Evolutionary conservation across 192 early-diverging fungal genomes (phyloP), one percentile per base, ranked within the genome.

Genomic region (Backusella psychrophila): DNA sequence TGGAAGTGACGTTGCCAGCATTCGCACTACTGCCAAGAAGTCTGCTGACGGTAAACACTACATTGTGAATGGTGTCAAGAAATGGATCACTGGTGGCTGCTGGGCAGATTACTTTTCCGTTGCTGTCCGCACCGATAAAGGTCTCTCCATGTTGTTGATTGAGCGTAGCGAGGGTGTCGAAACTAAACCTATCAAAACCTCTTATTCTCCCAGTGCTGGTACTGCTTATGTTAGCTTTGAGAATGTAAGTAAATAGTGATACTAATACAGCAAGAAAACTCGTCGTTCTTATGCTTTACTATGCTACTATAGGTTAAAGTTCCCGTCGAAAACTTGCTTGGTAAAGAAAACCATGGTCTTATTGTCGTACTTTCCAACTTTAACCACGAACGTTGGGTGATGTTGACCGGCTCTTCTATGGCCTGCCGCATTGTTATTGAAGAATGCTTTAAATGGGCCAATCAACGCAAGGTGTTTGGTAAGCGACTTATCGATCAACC

Each of bases 31-130:
- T 65, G 94, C 94, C 42, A 91, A 88, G 72, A 66, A 71, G 34
- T 68, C 78, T 33, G 82, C 88, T 17, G 92, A 94, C 81, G 94
- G 94, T 23, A 87, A 91, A 82, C 83, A 89, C 65, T 95, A 90
- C 77, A 90, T 94, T 73, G 92, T 93, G 46, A 95, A 95, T 70
- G 94, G 94, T 33, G 92, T 91, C 63, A 95, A 95, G 87, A 94
- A 92, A 80, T 96, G 93, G 93, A 89, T 92, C 70, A 93, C 93
- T 41, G 92, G 90, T 83, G 93, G 94, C 74, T 71, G 42, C 26
- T 71, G 44, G 39, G 70, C 53, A n/a, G 80, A 81, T 65, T 81
- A 81, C 56, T 77, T 81, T 29, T 77, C 72, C 29, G 70, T 72
- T 72, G 80, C 80, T 53, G 80, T 81, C 6, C 76, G 73, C 21